A percentile compares a stretch with the other conserved stretches of the same genome.
Evolutionary conservation across 2,329 filamentous ascomycete genomes (phyloP).

Genomic region (Pseudopithomyces chartarum): DNA sequence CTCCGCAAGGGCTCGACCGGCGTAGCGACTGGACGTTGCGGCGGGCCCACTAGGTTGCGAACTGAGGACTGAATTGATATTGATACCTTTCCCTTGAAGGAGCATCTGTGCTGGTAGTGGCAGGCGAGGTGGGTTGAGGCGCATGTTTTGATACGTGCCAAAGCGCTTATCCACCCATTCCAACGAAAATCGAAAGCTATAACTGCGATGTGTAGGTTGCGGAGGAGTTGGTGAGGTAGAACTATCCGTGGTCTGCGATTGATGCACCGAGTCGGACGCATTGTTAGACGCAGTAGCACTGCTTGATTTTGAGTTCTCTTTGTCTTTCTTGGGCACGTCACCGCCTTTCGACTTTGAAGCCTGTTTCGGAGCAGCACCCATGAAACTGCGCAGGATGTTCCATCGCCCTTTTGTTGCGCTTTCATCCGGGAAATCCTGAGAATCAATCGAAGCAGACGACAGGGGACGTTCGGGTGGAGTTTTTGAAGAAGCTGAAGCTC

Average conservation of each 20-base stretch:
- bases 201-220: constrained; percentile 59
- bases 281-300: constrained; percentile 11
- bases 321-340: constrained; percentile 22
- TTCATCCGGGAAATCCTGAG: constrained; percentile 40
- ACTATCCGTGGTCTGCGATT: constrained; percentile 9
- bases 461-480: constrained; percentile 34
- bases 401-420: constrained; percentile 61
- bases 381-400: constrained; percentile 68
- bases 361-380: constrained; percentile 55
- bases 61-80: constrained; percentile 28
- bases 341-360: constrained; percentile 48
- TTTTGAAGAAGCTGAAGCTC: constrained; percentile 28
- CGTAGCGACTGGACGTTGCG: constrained; percentile 59
- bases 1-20: constrained; percentile 76
- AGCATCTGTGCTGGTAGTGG: constrained; percentile 72
- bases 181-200: constrained; percentile 75
- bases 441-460: constrained; percentile 36
- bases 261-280: constrained; percentile 8
- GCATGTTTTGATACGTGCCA: constrained; percentile 63
- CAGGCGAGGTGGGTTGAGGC: constrained; percentile 69
- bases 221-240: constrained; percentile 49
- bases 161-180: constrained; percentile 66
- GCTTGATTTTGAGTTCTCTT: constrained; percentile 29
- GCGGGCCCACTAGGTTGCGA: constrained; percentile 45
- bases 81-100: constrained; percentile 53